Base-by-base conservation (phyloP, 2,329 filamentous ascomycete species). In the Colletotrichum orbiculare region DNA sequence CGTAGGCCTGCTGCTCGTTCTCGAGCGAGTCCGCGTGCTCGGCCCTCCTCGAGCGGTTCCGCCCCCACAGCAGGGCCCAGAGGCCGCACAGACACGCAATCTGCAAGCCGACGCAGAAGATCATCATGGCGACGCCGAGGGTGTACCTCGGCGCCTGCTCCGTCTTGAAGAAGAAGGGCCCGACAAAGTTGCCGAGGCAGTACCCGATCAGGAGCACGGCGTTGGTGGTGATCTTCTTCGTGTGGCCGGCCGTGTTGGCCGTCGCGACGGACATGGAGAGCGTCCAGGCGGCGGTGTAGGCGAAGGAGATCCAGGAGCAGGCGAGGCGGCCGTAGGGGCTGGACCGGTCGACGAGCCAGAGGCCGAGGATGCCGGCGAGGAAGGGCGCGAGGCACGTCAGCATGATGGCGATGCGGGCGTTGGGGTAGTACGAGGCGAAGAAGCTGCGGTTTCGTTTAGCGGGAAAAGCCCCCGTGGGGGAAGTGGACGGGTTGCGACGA, bases 181-280 rank as follows among this genome's bases (percentile, higher is more conserved):
- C 89, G 70, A 91, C 82, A 58, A 92, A 90, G 72, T 91, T 91
- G 3, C 89, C 89, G 34, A 65, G 49, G 2, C 62, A 65, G 49
- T 60, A 64, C 4, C 56, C 61, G 8, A 64, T 62, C n/a, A 62
- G 49, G 0, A 64, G 49, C 49, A 55, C 54, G 0, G 84, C 82
- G 0, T 87, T 85, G 80, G 90, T 89, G 41, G 88, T 82, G 50
- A 86, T 81, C 71, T 89, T 89, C 75, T 92, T 91, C 4, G 88
- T 91, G 12, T 84, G 85, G 6, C 89, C 90, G 0, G 82, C 89
- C 0, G 88, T 91, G 74, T 92, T 92, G 8, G 85, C 87, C 6
- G 91, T 83, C 59, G 91, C 88, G 13, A 64, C 60, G 13, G 61
- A 64, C 61, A 64, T 64, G 55, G 61, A 60, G 2, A 64, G 49